Percentiles rank a stretch among this genome's conserved stretches.
phyloP scores from a whole-genome alignment of 805 yeast genomes.

The Lipomyces anomalus region DNA sequence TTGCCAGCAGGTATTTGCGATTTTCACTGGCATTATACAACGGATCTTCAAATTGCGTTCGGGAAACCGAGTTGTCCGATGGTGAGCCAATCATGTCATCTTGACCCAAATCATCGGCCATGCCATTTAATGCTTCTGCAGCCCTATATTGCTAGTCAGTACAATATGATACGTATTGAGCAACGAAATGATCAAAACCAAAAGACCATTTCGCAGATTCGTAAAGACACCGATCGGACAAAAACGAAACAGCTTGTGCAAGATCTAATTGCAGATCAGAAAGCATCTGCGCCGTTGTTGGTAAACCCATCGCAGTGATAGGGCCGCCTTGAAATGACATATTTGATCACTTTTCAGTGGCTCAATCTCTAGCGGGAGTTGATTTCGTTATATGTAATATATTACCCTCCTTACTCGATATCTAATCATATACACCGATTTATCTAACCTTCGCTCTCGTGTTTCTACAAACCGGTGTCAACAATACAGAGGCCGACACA shows the following conservation, averaged over 20 bases:
- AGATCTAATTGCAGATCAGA: conserved; percentile 26
- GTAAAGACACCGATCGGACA: conserved; percentile 54
- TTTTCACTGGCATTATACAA: conserved; percentile 31
- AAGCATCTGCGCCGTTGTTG: not conserved
- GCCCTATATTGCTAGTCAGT: conserved; percentile 30
- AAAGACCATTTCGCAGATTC: conserved; percentile 68
- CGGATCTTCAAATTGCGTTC: conserved; percentile 8
- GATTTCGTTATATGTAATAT: too few species aligned
- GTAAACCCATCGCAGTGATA: not conserved
- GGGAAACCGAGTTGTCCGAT: not conserved
- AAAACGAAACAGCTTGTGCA: conserved; percentile 39
- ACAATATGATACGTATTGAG: not conserved
- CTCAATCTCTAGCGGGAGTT: too few species aligned
- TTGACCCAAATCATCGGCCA: conserved; percentile 28
- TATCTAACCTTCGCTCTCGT: too few species aligned
- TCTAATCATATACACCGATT: too few species aligned
- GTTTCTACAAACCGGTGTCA: too few species aligned
- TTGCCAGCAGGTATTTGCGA: conserved; percentile 54
- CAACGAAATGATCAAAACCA: not conserved
- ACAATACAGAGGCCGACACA: too few species aligned
- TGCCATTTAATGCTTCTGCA: conserved; percentile 71
- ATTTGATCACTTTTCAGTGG: too few species aligned
- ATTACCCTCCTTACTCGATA: too few species aligned
- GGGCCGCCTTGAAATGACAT: not conserved
- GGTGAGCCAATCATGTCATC: conserved; percentile 2